These are phyloP conservation scores for Populus hybrid DNA, from an alignment of 441 rosid genomes.

Conservation along the genomic window DNA sequence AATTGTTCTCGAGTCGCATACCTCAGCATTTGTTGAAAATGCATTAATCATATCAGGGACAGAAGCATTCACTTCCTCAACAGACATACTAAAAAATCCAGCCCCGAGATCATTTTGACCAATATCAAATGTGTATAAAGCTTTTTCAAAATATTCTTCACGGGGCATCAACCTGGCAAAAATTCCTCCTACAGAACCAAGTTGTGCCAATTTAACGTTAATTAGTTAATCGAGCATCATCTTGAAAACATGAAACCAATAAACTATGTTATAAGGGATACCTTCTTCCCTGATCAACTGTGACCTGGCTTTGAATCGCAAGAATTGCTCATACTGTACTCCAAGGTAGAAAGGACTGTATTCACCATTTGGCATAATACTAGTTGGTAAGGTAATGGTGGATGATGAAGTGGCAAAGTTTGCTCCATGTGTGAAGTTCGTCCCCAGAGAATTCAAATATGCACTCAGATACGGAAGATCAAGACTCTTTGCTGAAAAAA, in stretches of 20 bases:
- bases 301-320: constrained; percentile 55
- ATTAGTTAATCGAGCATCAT: neutral
- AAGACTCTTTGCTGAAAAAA: constrained; percentile 27
- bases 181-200: constrained; percentile 22
- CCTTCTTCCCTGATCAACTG: constrained; percentile 29
- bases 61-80: constrained; percentile 49
- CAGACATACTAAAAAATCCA: constrained; percentile 39
- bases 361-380: constrained; percentile 31
- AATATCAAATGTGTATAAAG: constrained; percentile 64
- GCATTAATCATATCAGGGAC: constrained; percentile 52
- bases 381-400: constrained; percentile 29
- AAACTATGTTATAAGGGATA: too few relatives aligned
- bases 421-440: constrained; percentile 41
- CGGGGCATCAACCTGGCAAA: constrained; percentile 29
- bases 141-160: constrained; percentile 46
- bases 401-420: constrained; percentile 45
- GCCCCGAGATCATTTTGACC: constrained; percentile 75
- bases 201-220: neutral
- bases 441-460: constrained; percentile 37
- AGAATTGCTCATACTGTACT: constrained; percentile 65
- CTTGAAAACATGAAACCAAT: too few relatives aligned
- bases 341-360: constrained; percentile 68
- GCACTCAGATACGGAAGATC: constrained; percentile 34
- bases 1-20: constrained; percentile 11
- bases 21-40: constrained; percentile 54